Percentiles rank a stretch among this genome's conserved stretches.
phyloP scores from a whole-genome alignment of 106 monocot species.

The Platanthera zijinensis region DNA sequence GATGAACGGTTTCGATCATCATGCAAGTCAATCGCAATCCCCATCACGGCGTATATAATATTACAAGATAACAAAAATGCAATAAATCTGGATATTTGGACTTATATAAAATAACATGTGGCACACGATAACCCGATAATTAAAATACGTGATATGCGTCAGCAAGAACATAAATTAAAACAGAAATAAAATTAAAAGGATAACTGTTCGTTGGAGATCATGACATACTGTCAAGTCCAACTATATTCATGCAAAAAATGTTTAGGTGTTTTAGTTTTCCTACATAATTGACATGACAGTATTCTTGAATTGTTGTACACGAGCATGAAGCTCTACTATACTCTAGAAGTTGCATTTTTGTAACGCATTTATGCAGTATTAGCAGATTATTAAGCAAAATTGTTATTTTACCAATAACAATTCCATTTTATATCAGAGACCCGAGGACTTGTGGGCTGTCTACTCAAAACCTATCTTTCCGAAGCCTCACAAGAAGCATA shows the following conservation, averaged over 20 bases:
- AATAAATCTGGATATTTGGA: too few species aligned
- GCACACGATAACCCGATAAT: too few species aligned
- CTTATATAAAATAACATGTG: too few species aligned
- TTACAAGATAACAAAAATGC: too few species aligned
- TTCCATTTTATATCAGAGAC: conserved; percentile 37
- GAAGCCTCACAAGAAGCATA: conserved; percentile 75
- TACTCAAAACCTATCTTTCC: conserved; percentile 75
- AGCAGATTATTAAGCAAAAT: not conserved
- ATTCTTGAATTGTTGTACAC: not conserved
- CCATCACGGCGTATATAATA: too few species aligned
- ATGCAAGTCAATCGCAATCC: too few species aligned
- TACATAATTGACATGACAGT: not conserved
- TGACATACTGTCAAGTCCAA: not conserved
- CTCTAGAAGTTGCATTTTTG: not conserved
- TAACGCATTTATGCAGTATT: not conserved
- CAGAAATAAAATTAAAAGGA: too few species aligned
- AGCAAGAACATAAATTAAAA: too few species aligned
- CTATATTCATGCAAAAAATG: not conserved
- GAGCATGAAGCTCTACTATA: not conserved
- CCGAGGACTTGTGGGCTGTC: conserved; percentile 77
- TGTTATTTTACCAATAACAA: not conserved
- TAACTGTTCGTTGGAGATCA: too few species aligned
- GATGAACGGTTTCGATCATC: too few species aligned
- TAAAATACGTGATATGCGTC: too few species aligned
- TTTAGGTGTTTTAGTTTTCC: not conserved